Conservation (phyloP, 176 grass and related monocot genomes). For the Saccharum spontaneum region DNA sequence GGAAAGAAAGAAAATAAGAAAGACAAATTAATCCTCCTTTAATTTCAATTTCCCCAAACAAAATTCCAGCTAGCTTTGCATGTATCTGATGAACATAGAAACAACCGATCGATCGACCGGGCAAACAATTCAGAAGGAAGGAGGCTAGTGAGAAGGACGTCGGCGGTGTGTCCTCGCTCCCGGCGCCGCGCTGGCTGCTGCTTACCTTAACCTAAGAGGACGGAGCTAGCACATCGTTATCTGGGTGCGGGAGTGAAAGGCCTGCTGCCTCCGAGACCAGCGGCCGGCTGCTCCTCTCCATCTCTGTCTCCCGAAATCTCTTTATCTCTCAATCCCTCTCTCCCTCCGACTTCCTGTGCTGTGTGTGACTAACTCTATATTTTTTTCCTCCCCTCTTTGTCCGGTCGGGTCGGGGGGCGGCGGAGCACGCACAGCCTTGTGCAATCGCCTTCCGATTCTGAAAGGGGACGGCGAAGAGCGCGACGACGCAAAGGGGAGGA, state of each 20-base stretch:
- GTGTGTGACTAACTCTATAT: conserved; percentile 54
- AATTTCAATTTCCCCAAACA: neutral
- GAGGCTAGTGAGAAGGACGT: neutral
- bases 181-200: neutral
- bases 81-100: neutral
- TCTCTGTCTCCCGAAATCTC: conserved; percentile 56
- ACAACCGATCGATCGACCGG: neutral
- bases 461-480: conserved; percentile 50
- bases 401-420: conserved; percentile 31
- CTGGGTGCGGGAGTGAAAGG: conserved; percentile 61
- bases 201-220: conserved; percentile 61
- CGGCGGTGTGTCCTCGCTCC: too few species aligned
- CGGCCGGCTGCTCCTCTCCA: conserved; percentile 28
- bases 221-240: conserved; percentile 81
- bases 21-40: neutral
- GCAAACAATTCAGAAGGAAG: neutral
- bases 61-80: neutral
- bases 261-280: conserved; percentile 39
- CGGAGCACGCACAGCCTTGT: conserved; percentile 32
- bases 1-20: neutral
- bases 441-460: conserved; percentile 99
- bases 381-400: conserved; percentile 45
- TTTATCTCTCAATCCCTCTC: conserved; percentile 52
- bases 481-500: conserved; percentile 32
- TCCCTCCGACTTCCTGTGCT: conserved; percentile 33